Conservation (phyloP, 441 rosid species). For the Omphalea diandra region DNA sequence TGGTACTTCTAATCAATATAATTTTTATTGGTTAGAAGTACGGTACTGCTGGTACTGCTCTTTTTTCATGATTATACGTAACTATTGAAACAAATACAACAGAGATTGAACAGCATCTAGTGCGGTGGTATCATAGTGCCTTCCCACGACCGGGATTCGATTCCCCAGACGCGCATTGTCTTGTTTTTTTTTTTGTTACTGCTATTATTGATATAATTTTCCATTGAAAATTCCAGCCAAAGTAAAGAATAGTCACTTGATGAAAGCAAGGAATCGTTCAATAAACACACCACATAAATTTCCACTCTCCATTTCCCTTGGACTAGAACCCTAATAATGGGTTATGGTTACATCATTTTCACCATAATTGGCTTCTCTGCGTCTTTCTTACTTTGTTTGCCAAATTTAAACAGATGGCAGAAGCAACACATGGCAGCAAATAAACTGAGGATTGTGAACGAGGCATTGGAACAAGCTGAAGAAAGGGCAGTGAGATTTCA, state of each 20-base stretch:
- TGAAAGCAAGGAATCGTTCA: conserved; percentile 27
- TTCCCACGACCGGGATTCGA: conserved; percentile 99
- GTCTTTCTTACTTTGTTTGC: conserved; percentile 30
- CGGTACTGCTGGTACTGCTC: no score
- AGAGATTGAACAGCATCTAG: conserved; percentile 61
- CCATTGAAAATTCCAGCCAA: no score
- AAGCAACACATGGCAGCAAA: conserved; percentile 28
- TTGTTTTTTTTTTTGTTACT: background rate
- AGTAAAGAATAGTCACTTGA: background rate
- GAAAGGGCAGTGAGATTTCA: conserved; percentile 40
- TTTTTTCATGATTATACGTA: no score
- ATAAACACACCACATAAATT: no score
- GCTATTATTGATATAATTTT: no score
- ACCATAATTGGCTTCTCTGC: conserved; percentile 48
- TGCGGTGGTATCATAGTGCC: conserved; percentile 99
- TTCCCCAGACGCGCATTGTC: conserved; percentile 95
- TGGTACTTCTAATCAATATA: no score
- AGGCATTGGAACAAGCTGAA: conserved; percentile 47
- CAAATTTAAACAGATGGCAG: conserved; percentile 33
- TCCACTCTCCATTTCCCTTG: background rate
- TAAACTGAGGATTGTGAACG: conserved; percentile 45
- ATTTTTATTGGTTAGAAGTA: no score
- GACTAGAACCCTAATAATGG: conserved; percentile 14
- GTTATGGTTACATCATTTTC: conserved; percentile 22
- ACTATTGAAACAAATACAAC: no score